Percentiles rank a stretch among this genome's conserved stretches.
Conservation (phyloP, 768 basidiomycete species). For the Tubosaeta brunneosetosa region DNA sequence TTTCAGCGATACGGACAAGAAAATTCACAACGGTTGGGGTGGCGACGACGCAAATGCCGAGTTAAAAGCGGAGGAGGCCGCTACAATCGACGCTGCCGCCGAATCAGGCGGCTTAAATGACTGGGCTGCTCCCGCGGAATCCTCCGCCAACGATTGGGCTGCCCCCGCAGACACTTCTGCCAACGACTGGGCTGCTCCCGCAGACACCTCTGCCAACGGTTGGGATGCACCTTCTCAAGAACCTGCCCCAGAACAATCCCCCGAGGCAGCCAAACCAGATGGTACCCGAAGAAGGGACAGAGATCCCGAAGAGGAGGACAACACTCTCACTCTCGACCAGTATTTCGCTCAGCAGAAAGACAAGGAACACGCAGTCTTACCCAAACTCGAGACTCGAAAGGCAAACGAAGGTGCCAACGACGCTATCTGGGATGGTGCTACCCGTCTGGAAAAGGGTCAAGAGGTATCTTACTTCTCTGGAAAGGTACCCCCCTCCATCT, state of each 20-base stretch:
- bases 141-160: slow-evolving; percentile 28
- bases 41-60: slow-evolving; percentile 84
- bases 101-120: slow-evolving; percentile 37
- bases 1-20: slow-evolving; percentile 88
- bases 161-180: slow-evolving; percentile 15
- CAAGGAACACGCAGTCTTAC: slow-evolving; percentile 49
- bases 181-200: slow-evolving; percentile 34
- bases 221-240: slow-evolving; percentile 35
- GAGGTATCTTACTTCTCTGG: slow-evolving; percentile 79
- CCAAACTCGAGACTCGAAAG: slow-evolving; percentile 73
- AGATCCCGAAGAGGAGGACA: slow-evolving; percentile 84
- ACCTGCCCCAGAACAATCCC: slow-evolving; percentile 28
- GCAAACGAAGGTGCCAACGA: slow-evolving; percentile 79
- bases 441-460: slow-evolving; percentile 60
- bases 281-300: slow-evolving; percentile 43
- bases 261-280: slow-evolving; percentile 37
- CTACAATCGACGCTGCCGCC: slow-evolving; percentile 60
- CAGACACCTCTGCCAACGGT: slow-evolving; percentile 22
- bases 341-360: slow-evolving; percentile 82
- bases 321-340: slow-evolving; percentile 90
- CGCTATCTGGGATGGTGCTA: slow-evolving; percentile 65
- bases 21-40: slow-evolving; percentile 92
- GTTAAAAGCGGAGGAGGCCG: slow-evolving; percentile 75
- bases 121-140: slow-evolving; percentile 33
- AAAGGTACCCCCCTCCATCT: slow-evolving; percentile 55